Evolutionary conservation across 106 monocot genomes (phyloP).

Genomic region (Apostasia ramifera): DNA sequence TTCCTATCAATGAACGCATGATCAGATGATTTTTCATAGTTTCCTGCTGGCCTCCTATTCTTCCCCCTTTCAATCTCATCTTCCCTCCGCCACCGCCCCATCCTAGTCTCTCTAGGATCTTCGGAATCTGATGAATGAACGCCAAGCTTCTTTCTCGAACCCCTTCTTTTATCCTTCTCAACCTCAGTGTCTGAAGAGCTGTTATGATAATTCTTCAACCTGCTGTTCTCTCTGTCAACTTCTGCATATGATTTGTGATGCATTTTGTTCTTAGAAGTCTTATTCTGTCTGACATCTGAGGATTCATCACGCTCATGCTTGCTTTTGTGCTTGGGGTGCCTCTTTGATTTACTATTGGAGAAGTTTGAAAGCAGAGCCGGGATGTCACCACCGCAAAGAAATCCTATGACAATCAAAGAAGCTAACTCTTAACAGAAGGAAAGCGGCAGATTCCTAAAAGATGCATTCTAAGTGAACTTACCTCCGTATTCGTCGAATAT

Average conservation of each 20-base stretch:
- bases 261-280: background rate
- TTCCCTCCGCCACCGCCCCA: background rate
- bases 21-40: background rate
- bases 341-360: slow-evolving; percentile 38
- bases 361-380: slow-evolving; percentile 58
- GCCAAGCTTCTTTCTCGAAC: slow-evolving; percentile 15
- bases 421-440: background rate
- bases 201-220: slow-evolving; percentile 13
- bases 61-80: slow-evolving; percentile 20
- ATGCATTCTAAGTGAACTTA: slow-evolving; percentile 9
- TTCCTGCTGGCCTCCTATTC: slow-evolving; percentile 12
- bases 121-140: background rate
- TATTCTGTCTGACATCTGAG: slow-evolving; percentile 5
- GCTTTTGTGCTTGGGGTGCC: slow-evolving; percentile 44
- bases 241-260: slow-evolving; percentile 19
- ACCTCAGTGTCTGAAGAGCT: slow-evolving; percentile 8
- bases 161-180: slow-evolving; percentile 13
- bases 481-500: slow-evolving; percentile 99
- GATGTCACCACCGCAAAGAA: slow-evolving; percentile 72
- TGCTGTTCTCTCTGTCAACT: slow-evolving; percentile 15
- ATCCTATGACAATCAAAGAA: slow-evolving; percentile 39
- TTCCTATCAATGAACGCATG: too few relatives aligned
- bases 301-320: slow-evolving; percentile 32
- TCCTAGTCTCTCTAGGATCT: background rate
- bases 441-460: background rate